Evolutionary conservation across 2,329 filamentous ascomycete genomes (phyloP).

Genomic region (Diaporthe ilicicola): DNA sequence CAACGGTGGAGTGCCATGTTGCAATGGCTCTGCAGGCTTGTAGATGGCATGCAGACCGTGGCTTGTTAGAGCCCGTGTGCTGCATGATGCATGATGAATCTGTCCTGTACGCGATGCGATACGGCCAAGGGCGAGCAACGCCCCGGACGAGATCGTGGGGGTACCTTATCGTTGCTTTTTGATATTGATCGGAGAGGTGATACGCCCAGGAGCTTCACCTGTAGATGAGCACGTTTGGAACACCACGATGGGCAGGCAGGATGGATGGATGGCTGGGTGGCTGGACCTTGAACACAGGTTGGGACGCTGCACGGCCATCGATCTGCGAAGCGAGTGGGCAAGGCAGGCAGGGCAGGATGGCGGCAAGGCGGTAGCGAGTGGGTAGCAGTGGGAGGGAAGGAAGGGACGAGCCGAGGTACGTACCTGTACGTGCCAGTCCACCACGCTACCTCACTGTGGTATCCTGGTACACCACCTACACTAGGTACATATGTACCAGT

Average conservation of each 20-base stretch:
- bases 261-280: background rate
- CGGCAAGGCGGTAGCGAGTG: constrained; percentile 18
- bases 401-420: constrained; percentile 22
- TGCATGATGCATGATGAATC: constrained; percentile 5
- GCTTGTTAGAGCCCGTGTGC: background rate
- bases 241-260: background rate
- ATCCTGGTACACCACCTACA: background rate
- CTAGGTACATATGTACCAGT: background rate
- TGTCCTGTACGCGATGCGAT: background rate
- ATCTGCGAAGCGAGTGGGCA: background rate
- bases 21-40: background rate
- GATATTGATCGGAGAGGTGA: background rate
- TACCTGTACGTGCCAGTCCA: background rate
- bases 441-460: too few species aligned
- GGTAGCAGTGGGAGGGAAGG: constrained; percentile 1
- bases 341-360: background rate
- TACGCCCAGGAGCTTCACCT: background rate
- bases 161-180: background rate
- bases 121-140: background rate
- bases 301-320: background rate
- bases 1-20: constrained; percentile 2
- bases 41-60: background rate
- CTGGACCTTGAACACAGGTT: background rate
- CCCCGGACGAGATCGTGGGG: constrained; percentile 2
- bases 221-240: constrained; percentile 5